Base-by-base conservation (phyloP, 2,329 filamentous ascomycete species). In the Celoporthe dispersa region DNA sequence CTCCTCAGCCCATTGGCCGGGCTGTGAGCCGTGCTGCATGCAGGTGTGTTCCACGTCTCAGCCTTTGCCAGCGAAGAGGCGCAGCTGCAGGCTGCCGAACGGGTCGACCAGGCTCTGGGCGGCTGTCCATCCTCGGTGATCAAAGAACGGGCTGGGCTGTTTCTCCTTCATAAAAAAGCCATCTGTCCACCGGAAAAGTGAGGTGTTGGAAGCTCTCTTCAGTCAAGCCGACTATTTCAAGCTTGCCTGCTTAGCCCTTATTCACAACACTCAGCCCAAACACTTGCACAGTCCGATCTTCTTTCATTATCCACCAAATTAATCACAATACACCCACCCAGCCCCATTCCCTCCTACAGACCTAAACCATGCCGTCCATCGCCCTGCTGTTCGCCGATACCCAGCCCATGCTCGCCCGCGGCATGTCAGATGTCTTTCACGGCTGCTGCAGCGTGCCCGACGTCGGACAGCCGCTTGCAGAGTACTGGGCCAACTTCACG, bases 401-500 rank as follows among this genome's bases (percentile, higher is more conserved):
- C 53, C 28, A 8, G 2, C 25, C 53, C 25, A 19, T 33, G 53
- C 28, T 31, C 14, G 12, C 53, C 28, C 25, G 12, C 25, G 5
- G 53, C 25, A 7, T 57, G 3, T 6, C 28, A 8, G 53, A 57
- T 5, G 19, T 57, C 5, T 31, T 57, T 28, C 25, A 31, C 25
- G 28, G 53, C 53, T 57, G 53, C 53, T 57, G 53, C 53, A 57
- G 28, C 25, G 14, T 31, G 53, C 14, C 28, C 28, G 53, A 33
- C 14, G 6, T 33, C 25, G 25, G 53, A 12, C 53, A 31, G 12
- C 25, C 14, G 12, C 25, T 57, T 5, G 14, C 53, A 31, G 66
- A 62, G 31, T 41, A 37, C 28, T 67, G 66, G 66, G 57, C 39
- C 28, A 14, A 53, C 22, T 67, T 67, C 66, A 37, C 55, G 4